Conservation (phyloP, 768 basidiomycete genomes). For the Hypholoma fasciculare region DNA sequence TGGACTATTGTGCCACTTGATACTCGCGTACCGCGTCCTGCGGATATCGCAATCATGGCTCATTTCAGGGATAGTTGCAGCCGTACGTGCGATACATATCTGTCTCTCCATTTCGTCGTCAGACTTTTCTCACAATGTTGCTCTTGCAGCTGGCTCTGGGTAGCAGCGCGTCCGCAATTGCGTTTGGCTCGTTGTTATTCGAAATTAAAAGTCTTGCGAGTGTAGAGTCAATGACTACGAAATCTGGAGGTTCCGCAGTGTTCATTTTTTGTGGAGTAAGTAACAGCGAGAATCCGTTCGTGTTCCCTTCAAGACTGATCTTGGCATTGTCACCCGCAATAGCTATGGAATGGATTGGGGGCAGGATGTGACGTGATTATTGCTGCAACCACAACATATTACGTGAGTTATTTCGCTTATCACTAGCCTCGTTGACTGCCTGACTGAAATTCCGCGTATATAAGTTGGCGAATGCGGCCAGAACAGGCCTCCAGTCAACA, state of each 20-base stretch:
- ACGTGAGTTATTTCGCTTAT: neutral
- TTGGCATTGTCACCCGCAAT: neutral
- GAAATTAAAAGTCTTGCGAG: neutral
- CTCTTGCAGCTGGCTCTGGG: neutral
- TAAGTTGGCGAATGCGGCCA: constrained; percentile 21
- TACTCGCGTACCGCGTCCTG: constrained; percentile 27
- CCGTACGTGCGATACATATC: constrained; percentile 18
- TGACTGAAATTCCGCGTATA: neutral
- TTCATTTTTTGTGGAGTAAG: neutral
- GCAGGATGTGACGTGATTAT: neutral
- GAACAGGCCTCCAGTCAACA: constrained; percentile 21
- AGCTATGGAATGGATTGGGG: constrained; percentile 30
- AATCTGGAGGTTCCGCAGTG: neutral
- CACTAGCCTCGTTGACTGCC: neutral
- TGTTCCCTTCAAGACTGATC: neutral
- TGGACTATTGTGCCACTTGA: constrained; percentile 25
- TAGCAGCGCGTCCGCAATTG: neutral
- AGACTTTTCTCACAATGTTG: neutral
- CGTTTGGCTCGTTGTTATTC: neutral
- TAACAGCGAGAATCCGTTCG: neutral
- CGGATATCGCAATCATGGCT: constrained; percentile 23
- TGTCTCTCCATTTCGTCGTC: neutral
- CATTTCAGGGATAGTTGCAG: constrained; percentile 16
- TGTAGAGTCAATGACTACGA: neutral
- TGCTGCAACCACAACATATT: neutral